A percentile compares a stretch with the other conserved stretches of the same genome.
Conservation (phyloP, 1,284 basidiomycete genomes). For the Farysia itapuensis region DNA sequence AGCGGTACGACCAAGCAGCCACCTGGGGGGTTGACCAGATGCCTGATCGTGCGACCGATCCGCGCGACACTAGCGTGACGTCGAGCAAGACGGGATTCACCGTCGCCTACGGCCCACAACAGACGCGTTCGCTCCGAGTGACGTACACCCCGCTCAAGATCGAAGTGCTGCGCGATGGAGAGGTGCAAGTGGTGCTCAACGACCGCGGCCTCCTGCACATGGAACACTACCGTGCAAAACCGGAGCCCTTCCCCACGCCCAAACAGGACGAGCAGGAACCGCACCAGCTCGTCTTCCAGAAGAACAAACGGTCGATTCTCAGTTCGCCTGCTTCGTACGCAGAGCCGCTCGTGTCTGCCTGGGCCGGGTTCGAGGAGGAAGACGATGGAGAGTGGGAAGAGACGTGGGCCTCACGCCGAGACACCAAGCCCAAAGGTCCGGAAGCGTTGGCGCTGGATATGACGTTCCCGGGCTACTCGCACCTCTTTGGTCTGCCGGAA, state of each 20-base stretch:
- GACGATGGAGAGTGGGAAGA: constrained; percentile 82
- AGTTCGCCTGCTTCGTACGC: constrained; percentile 13
- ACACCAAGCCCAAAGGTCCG: constrained; percentile 96
- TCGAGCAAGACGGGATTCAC: constrained; percentile 9
- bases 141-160: constrained; percentile 47
- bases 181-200: constrained; percentile 83
- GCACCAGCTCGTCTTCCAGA: constrained; percentile 41
- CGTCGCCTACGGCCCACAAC: constrained; percentile 32
- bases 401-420: constrained; percentile 79
- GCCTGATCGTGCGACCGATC: constrained; percentile 24
- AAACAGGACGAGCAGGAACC: constrained; percentile 33
- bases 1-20: constrained; percentile 51
- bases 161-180: constrained; percentile 68
- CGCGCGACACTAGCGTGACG: constrained; percentile 12
- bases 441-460: constrained; percentile 92
- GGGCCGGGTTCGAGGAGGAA: constrained; percentile 62
- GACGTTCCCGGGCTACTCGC: constrained; percentile 83
- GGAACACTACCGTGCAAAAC: constrained; percentile 77
- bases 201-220: constrained; percentile 88
- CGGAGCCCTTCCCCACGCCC: constrained; percentile 44
- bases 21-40: constrained; percentile 50
- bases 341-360: constrained; percentile 32
- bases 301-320: constrained; percentile 36
- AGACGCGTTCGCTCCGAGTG: constrained; percentile 28
- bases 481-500: constrained; percentile 94